phyloP scores from a whole-genome alignment of 2,329 filamentous ascomycete genomes.

The Anthostomella pinea region DNA sequence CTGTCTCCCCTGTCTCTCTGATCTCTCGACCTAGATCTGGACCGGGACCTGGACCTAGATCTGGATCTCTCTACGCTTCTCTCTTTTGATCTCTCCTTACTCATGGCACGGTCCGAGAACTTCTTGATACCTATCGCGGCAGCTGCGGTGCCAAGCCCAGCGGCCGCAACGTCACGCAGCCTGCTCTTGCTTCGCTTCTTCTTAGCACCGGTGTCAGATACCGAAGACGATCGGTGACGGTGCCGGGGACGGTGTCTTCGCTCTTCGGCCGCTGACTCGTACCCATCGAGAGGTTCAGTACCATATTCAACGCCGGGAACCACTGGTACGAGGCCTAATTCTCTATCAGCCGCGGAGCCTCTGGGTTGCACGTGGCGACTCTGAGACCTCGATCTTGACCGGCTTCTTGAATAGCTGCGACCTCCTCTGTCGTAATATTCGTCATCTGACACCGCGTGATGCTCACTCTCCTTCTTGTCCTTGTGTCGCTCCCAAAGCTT shows the following conservation, averaged over 20 bases:
- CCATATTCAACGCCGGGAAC: constrained; percentile 58
- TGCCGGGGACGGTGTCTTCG: constrained; percentile 38
- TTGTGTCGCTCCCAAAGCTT: constrained; percentile 60
- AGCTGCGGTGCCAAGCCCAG: constrained; percentile 54
- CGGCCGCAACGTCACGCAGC: constrained; percentile 54
- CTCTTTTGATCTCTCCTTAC: constrained; percentile 36
- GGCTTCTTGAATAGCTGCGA: constrained; percentile 48
- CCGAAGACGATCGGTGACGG: constrained; percentile 35
- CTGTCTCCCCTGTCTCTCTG: constrained; percentile 25
- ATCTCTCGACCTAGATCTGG: constrained; percentile 17
- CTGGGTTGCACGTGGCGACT: constrained; percentile 46
- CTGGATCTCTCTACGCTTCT: constrained; percentile 20
- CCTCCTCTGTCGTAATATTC: constrained; percentile 31
- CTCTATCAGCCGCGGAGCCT: constrained; percentile 56
- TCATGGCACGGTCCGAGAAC: constrained; percentile 49
- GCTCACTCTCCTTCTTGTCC: constrained; percentile 55
- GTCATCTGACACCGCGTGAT: constrained; percentile 34
- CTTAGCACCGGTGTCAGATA: constrained; percentile 33
- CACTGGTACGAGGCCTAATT: constrained; percentile 55
- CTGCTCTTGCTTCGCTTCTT: constrained; percentile 54
- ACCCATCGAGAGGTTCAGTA: constrained; percentile 50
- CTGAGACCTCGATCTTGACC: constrained; percentile 34
- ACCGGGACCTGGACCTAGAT: constrained; percentile 24
- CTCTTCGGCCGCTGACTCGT: constrained; percentile 49
- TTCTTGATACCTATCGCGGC: constrained; percentile 63